These are phyloP conservation scores for Spergularia bocconei DNA, from an alignment of 148 eudicot species.

Conservation along the genomic window DNA sequence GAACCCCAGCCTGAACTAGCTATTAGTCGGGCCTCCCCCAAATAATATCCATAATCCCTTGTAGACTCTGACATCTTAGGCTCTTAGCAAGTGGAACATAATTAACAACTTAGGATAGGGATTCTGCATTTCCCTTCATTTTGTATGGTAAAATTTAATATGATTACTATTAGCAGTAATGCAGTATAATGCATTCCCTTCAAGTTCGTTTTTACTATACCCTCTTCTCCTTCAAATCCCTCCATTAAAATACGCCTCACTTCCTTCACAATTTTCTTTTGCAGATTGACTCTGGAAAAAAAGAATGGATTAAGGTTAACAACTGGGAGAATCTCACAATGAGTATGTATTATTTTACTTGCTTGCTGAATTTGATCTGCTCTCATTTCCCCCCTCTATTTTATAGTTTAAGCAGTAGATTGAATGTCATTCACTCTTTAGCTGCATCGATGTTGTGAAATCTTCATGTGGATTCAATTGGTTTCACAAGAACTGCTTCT, in stretches of 20 bases:
- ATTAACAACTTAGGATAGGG: background rate
- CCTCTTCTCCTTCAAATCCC: background rate
- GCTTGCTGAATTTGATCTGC: slow-evolving; percentile 6
- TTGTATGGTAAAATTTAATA: background rate
- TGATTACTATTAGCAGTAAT: background rate
- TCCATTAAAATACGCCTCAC: background rate
- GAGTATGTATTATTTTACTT: slow-evolving; percentile 45
- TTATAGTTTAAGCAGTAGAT: background rate
- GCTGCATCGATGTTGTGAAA: background rate
- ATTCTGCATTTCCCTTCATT: too few species aligned
- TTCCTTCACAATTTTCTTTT: slow-evolving; percentile 12
- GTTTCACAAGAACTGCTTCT: background rate
- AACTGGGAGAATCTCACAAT: slow-evolving; percentile 69
- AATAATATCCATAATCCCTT: background rate
- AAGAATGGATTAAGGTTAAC: slow-evolving; percentile 74
- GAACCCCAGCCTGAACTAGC: too few species aligned
- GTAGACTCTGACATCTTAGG: background rate
- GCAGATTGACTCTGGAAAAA: slow-evolving; percentile 55
- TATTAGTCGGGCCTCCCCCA: too few species aligned
- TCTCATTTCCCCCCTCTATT: background rate
- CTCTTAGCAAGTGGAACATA: background rate
- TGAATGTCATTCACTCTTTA: background rate
- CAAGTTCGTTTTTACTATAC: background rate
- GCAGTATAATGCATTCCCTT: background rate
- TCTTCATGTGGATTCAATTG: background rate